Conservation (phyloP, 2,329 filamentous ascomycete species). For the Tolypocladium amazonense region DNA sequence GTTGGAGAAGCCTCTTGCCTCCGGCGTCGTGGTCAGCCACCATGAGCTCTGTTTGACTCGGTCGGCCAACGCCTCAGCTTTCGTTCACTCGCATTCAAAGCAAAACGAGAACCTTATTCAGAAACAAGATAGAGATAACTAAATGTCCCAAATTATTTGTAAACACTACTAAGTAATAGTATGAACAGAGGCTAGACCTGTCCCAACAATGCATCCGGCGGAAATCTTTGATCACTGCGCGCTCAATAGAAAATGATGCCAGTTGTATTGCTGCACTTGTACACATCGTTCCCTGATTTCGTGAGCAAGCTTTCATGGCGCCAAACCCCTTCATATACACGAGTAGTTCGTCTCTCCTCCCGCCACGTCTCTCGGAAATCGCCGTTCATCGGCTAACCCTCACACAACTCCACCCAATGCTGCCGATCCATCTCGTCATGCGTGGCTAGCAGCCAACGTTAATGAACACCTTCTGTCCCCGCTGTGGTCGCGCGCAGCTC, state of each 20-base stretch:
- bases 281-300: not conserved
- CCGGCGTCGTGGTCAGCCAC: not conserved
- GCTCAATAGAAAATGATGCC: not conserved
- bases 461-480: not conserved
- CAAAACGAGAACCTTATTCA: not conserved
- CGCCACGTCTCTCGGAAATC: not conserved
- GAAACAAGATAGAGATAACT: not conserved
- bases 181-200: not conserved
- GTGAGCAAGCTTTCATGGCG: not conserved
- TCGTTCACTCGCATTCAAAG: not conserved
- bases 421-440: conserved; percentile 1
- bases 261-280: not conserved
- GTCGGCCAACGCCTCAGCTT: not conserved
- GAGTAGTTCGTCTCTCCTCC: not conserved
- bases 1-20: not conserved
- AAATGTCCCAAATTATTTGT: not conserved
- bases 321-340: not conserved
- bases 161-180: not conserved
- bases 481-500: not conserved
- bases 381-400: not conserved
- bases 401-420: conserved; percentile 1
- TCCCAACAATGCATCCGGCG: not conserved
- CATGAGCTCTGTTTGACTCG: not conserved
- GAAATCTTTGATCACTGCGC: not conserved
- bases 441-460: not conserved